Percentiles rank a stretch among this genome's conserved stretches.
Evolutionary conservation across 495 filamentous ascomycete genomes (phyloP).

Genomic region (Penicillium dipodomyicola): DNA sequence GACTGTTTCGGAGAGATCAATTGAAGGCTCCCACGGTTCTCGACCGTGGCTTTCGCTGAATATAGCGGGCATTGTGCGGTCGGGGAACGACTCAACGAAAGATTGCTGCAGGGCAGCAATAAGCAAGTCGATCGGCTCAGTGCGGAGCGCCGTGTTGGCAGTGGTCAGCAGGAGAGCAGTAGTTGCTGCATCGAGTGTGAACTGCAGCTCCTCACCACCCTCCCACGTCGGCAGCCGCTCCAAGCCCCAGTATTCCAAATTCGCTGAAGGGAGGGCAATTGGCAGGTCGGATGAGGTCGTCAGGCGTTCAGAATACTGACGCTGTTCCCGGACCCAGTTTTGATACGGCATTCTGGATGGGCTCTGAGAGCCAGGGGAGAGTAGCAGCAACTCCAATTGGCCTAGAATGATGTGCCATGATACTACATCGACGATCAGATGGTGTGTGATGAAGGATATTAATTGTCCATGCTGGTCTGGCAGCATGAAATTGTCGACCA

Average conservation of each 20-base stretch:
- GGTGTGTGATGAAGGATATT: conserved; percentile 52
- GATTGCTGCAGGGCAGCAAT: conserved; percentile 39
- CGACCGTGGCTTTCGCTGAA: conserved; percentile 47
- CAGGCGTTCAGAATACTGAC: conserved; percentile 23
- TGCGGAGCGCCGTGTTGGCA: conserved; percentile 26
- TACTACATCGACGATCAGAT: conserved; percentile 57
- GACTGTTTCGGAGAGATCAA: conserved; percentile 48
- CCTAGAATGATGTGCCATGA: conserved; percentile 59
- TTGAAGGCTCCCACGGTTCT: conserved; percentile 33
- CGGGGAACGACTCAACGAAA: conserved; percentile 36
- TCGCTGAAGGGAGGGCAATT: not conserved
- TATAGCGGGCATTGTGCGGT: conserved; percentile 46
- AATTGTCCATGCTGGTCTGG: conserved; percentile 38
- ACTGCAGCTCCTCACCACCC: conserved; percentile 15
- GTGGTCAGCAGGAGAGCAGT: not conserved
- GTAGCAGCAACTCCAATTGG: conserved; percentile 54
- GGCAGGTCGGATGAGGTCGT: conserved; percentile 10
- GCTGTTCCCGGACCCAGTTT: conserved; percentile 45
- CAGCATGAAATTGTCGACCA: conserved; percentile 35
- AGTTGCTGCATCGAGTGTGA: not conserved
- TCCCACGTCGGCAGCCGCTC: conserved; percentile 32
- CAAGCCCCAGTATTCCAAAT: conserved; percentile 43
- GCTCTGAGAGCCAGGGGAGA: conserved; percentile 23
- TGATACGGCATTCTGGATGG: conserved; percentile 47
- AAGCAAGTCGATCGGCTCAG: conserved; percentile 43